A percentile compares a stretch with the other conserved stretches of the same genome.
Conservation (phyloP, 148 eudicot species). For the Chenopodium formosanum region DNA sequence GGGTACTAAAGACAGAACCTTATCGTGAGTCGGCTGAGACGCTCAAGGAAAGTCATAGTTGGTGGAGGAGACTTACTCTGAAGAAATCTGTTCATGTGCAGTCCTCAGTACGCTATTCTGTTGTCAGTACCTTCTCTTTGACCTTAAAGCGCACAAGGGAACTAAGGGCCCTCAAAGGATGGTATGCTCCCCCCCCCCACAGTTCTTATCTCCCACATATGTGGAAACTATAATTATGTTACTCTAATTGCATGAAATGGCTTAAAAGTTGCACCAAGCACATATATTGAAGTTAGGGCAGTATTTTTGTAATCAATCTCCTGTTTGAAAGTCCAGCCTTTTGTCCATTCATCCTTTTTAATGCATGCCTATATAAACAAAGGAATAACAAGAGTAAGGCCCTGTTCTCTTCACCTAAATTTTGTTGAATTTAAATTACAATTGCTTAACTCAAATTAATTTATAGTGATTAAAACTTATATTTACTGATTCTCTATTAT, state of each 20-base stretch:
- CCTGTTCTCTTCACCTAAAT: too few relatives aligned
- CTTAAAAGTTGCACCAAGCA: background rate
- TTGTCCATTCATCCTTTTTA: background rate
- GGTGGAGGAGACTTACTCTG: conserved; percentile 69
- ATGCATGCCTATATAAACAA: background rate
- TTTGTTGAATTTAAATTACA: too few relatives aligned
- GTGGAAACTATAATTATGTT: background rate
- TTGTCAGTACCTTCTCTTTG: conserved; percentile 45
- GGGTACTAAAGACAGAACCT: conserved; percentile 51
- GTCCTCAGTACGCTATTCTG: conserved; percentile 40
- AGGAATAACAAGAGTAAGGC: background rate
- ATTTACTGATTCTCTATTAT: too few relatives aligned
- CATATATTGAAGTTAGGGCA: background rate
- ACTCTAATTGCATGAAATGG: background rate
- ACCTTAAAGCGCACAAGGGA: conserved; percentile 82
- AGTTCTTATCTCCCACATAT: background rate
- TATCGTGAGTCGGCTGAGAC: conserved; percentile 41
- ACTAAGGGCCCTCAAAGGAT: conserved; percentile 76
- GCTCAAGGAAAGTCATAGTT: conserved; percentile 39
- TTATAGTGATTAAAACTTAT: too few relatives aligned
- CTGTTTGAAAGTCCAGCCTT: background rate
- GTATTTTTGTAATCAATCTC: background rate
- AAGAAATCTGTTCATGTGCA: conserved; percentile 39
- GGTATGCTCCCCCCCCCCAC: conserved; percentile 46
- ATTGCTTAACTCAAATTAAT: too few relatives aligned